phyloP scores from a whole-genome alignment of 2,329 filamentous ascomycete genomes.

The Pyrenophora seminiperda region DNA sequence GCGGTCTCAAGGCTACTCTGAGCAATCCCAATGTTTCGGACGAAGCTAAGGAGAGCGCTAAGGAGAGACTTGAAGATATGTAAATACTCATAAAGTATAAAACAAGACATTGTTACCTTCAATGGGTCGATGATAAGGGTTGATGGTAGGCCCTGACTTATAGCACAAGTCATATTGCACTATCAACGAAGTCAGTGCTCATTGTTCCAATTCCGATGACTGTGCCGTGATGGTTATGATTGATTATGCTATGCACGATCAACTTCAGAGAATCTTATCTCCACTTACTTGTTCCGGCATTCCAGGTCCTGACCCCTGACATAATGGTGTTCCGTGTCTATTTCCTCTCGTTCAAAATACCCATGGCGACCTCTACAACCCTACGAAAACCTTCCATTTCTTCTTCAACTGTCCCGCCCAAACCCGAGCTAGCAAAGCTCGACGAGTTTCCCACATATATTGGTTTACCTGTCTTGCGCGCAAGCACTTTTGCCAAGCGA shows the following conservation, averaged over 20 bases:
- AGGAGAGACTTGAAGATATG: slow-evolving; percentile 55
- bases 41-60: slow-evolving; percentile 61
- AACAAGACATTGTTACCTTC: background rate
- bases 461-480: slow-evolving; percentile 71
- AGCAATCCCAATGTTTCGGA: slow-evolving; percentile 64
- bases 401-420: slow-evolving; percentile 85
- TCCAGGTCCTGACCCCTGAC: too few relatives aligned
- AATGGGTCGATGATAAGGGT: slow-evolving; percentile 3
- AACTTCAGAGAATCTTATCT: too few relatives aligned
- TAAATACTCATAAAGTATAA: background rate
- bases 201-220: background rate
- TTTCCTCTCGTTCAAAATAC: slow-evolving; percentile 51
- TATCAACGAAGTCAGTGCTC: background rate
- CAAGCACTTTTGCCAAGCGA: slow-evolving; percentile 80
- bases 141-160: background rate
- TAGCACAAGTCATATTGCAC: background rate
- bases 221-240: background rate
- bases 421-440: slow-evolving; percentile 72
- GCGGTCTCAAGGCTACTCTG: slow-evolving; percentile 49
- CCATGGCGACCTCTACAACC: slow-evolving; percentile 72
- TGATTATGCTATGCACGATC: background rate
- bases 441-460: slow-evolving; percentile 93
- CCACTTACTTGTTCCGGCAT: too few relatives aligned
- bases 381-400: slow-evolving; percentile 87
- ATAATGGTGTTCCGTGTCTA: background rate